Evolutionary conservation across 257 asterid genomes (phyloP).

Genomic region (Solanum chiquidenum): DNA sequence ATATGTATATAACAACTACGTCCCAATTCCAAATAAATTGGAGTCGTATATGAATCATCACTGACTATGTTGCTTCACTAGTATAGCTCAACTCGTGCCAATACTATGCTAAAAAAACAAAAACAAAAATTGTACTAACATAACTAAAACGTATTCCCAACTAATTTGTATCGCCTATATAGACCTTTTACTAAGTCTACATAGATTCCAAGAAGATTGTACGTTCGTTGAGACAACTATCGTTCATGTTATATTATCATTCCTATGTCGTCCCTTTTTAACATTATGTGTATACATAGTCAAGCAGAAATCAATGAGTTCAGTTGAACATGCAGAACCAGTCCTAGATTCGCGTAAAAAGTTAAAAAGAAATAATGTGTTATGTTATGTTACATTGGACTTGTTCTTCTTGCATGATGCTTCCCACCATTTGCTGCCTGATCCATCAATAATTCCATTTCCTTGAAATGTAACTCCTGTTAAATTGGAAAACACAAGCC

Average conservation of each 20-base stretch:
- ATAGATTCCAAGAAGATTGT: background rate
- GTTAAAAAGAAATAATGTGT: background rate
- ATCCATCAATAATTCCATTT: slow-evolving; percentile 82
- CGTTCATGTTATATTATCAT: background rate
- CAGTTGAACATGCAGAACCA: background rate
- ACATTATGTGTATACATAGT: background rate
- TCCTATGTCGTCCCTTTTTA: background rate
- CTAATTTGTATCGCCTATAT: background rate
- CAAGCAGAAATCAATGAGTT: background rate
- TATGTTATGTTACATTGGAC: slow-evolving; percentile 31
- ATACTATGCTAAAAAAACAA: background rate
- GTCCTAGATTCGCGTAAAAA: background rate
- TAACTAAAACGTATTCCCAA: background rate
- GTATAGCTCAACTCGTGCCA: background rate
- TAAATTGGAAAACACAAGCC: slow-evolving; percentile 71
- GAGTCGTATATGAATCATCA: background rate
- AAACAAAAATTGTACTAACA: background rate
- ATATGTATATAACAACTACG: background rate
- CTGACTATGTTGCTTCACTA: background rate
- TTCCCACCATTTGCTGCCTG: slow-evolving; percentile 97
- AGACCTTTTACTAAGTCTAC: background rate
- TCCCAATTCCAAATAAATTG: background rate
- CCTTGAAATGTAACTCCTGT: slow-evolving; percentile 68
- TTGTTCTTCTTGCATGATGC: slow-evolving; percentile 97
- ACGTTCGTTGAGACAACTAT: background rate